Percentiles rank a stretch among this genome's conserved stretches.
phyloP scores from a whole-genome alignment of 176 grass and related monocot species.

The Olyra latifolia region DNA sequence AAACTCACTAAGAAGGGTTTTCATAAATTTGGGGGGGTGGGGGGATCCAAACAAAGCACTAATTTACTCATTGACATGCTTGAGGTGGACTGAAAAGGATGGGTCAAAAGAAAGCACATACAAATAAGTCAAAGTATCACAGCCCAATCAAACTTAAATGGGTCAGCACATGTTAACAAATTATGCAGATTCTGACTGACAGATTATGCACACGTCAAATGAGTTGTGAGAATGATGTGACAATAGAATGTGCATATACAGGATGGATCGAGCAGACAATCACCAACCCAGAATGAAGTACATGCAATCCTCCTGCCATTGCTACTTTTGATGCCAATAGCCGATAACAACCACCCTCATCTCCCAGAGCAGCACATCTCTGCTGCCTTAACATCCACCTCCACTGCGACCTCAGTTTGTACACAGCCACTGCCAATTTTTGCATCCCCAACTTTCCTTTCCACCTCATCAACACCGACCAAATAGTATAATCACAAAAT shows the following conservation, averaged over 20 bases:
- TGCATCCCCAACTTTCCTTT: neutral
- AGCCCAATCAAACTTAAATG: neutral
- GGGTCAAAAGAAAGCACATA: neutral
- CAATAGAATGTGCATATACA: neutral
- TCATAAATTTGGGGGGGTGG: neutral
- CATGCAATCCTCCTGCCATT: neutral
- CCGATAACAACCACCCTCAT: neutral
- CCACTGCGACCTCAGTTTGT: neutral
- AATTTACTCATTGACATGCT: neutral
- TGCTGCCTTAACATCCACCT: neutral
- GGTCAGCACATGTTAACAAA: neutral
- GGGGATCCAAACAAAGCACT: neutral
- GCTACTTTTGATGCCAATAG: neutral
- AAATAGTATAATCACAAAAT: neutral
- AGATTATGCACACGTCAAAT: neutral
- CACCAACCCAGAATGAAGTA: neutral
- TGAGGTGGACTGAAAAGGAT: neutral
- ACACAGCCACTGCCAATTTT: neutral
- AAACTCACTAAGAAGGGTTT: neutral
- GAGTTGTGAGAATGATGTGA: neutral
- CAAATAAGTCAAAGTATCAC: constrained; percentile 14
- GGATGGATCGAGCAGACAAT: neutral
- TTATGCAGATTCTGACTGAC: neutral
- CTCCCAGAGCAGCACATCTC: neutral
- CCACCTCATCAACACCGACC: neutral